These are phyloP conservation scores for Penicillium polonicum DNA, from an alignment of 2,329 filamentous ascomycete genomes.

Conservation along the genomic window DNA sequence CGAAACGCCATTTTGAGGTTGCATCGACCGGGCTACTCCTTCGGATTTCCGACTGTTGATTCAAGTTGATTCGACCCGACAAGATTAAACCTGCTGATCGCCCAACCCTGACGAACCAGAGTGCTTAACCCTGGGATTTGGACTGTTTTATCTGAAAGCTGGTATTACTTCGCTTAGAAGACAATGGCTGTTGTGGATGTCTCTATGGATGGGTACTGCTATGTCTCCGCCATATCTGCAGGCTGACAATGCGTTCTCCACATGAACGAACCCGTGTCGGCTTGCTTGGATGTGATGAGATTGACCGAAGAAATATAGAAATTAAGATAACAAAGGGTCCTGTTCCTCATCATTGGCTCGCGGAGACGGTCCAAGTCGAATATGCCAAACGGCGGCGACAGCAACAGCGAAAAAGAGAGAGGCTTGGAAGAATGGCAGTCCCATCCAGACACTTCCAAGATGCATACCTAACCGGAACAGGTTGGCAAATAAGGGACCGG, in stretches of 20 bases:
- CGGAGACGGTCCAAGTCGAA: constrained; percentile 8
- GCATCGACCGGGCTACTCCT: constrained; percentile 13
- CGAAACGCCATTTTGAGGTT: constrained; percentile 14
- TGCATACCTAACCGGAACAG: constrained; percentile 29
- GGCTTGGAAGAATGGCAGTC: constrained; percentile 29
- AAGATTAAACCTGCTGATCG: constrained; percentile 22
- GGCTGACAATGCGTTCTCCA: neutral
- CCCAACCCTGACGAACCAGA: neutral
- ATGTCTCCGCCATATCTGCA: neutral
- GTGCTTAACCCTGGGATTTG: neutral
- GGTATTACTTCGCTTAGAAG: neutral
- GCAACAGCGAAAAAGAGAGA: constrained; percentile 20
- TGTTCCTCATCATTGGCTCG: constrained; percentile 7
- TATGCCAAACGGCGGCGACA: constrained; percentile 14
- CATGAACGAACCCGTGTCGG: neutral
- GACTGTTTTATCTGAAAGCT: neutral
- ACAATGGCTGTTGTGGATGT: neutral
- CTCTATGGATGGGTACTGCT: neutral
- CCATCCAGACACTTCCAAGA: constrained; percentile 27
- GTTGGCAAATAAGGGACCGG: constrained; percentile 29
- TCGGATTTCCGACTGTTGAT: constrained; percentile 19
- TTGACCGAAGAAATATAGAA: neutral
- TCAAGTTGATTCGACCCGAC: constrained; percentile 4
- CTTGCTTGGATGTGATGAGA: neutral
- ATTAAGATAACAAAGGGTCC: constrained; percentile 12